Base-by-base conservation (phyloP, 208 protist genomes). In the Trypanosoma grayi region DNA sequence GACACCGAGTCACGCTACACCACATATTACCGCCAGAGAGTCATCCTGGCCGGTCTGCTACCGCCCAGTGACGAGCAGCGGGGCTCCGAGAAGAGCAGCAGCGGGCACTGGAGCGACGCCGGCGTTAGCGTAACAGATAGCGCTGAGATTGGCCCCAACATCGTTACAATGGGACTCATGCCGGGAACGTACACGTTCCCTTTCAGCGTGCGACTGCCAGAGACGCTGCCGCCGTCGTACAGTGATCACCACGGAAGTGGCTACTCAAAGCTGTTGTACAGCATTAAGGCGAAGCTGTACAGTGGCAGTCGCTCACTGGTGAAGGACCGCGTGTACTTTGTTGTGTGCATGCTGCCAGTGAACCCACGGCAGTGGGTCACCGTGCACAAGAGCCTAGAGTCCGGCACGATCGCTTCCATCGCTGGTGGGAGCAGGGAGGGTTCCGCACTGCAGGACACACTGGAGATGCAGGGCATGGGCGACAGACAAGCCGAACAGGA, bases 111-210 rank as follows among this genome's bases (percentile, higher is more conserved):
- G 55, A 58, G 43, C 37, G 45, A 66, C 18, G 16, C 22, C 0
- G 22, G 37, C 4, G 1, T 9, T 27, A 44, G 16, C 7, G 16
- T 28, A 1, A n/a, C 20, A 22, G 43, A 55, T 7, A 66, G 8
- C 20, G 28, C 1, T 9, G 16, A n/a, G 18, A 18, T 6, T 22
- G 16, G 0, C 3, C 1, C 18, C 4, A 22, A 22, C n/a, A 34
- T 64, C 14, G 40, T 41, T 13, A 60, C 60, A 27, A 14, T 20
- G 27, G 62, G 70, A 37, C 54, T 90, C 0, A 43, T 73, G 45
- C 75, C 79, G 1, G 85, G 85, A 48, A 81, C 58, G 31, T 93
- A 93, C 59, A 76, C 59, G 18, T 90, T 83, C 44, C 85, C 85
- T 0, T 89, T 93, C 58, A 39, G 25, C 22, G 53, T 84, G 18